Percentiles rank a stretch among this genome's conserved stretches.
These are phyloP conservation scores for Pyrenophora tritici-repentis DNA, from an alignment of 2,329 filamentous ascomycete genomes.

Conservation along the genomic window DNA sequence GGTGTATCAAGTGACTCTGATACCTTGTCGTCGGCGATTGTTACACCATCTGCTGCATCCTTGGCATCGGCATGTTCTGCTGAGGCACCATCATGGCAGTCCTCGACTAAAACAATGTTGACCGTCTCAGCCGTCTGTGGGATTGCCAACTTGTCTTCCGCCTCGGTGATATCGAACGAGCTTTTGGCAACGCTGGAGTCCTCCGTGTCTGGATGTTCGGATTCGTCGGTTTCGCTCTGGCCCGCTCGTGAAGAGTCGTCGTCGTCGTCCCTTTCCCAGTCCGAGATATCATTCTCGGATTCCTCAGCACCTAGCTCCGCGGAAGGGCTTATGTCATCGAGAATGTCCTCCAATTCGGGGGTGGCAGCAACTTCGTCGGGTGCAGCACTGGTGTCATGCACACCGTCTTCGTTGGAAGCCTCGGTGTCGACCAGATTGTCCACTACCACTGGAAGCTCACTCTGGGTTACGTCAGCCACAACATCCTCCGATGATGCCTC, in stretches of 20 bases:
- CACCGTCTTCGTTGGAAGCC: background rate
- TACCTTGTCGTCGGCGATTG: background rate
- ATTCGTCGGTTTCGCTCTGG: constrained; percentile 9
- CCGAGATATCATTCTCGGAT: background rate
- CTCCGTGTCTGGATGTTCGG: constrained; percentile 6
- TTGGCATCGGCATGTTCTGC: background rate
- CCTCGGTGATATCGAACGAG: background rate
- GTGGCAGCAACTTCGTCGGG: background rate
- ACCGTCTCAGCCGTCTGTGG: background rate
- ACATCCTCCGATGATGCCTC: background rate
- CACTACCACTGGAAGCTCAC: background rate
- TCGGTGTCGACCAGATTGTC: background rate
- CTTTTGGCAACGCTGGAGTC: background rate
- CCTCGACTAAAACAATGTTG: background rate
- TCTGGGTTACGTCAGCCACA: background rate
- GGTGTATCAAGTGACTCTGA: background rate
- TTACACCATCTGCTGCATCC: background rate
- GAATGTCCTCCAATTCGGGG: too few species aligned
- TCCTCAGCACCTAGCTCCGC: background rate
- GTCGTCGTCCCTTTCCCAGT: constrained; percentile 3
- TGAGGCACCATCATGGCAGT: background rate
- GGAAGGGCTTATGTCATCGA: too few species aligned
- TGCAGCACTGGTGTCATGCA: background rate
- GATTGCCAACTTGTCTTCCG: constrained; percentile 1
- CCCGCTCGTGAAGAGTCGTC: constrained; percentile 5